phyloP scores from a whole-genome alignment of 2,329 filamentous ascomycete genomes.

The Chaetomium sp. region DNA sequence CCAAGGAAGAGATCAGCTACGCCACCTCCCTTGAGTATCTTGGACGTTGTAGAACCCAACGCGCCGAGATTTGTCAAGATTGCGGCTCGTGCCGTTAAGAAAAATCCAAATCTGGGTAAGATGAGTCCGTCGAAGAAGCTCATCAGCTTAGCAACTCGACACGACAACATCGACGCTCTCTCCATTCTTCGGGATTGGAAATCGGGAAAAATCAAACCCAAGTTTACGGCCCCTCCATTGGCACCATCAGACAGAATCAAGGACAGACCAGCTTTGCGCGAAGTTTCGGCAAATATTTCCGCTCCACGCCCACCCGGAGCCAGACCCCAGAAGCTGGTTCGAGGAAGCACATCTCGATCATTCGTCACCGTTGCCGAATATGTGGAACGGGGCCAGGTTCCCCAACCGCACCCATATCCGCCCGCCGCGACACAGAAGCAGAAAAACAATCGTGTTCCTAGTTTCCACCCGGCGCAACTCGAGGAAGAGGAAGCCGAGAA shows the following conservation, averaged over 20 bases:
- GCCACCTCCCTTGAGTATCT: conserved; percentile 50
- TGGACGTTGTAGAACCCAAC: conserved; percentile 49
- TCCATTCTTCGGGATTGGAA: conserved; percentile 51
- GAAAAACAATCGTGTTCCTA: conserved; percentile 12
- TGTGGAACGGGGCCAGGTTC: background rate
- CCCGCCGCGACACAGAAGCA: conserved; percentile 9
- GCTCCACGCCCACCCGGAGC: background rate
- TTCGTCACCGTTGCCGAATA: conserved; percentile 9
- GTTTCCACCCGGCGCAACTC: conserved; percentile 47
- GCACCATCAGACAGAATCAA: conserved; percentile 7
- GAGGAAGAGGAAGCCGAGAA: conserved; percentile 40
- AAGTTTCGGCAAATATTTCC: conserved; percentile 19
- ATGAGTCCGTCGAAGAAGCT: conserved; percentile 48
- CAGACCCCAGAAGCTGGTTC: conserved; percentile 12
- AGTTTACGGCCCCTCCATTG: conserved; percentile 4
- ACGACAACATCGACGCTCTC: conserved; percentile 53
- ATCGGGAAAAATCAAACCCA: conserved; percentile 43
- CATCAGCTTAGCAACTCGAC: conserved; percentile 55
- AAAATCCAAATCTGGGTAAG: conserved; percentile 43
- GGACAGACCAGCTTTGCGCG: conserved; percentile 23
- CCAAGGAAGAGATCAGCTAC: conserved; percentile 13
- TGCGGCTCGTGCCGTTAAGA: conserved; percentile 51
- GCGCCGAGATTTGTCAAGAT: conserved; percentile 55
- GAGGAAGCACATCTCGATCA: conserved; percentile 14
- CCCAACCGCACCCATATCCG: background rate